Base-by-base conservation (phyloP, 495 filamentous ascomycete species). In the Hypoxylon rickii region DNA sequence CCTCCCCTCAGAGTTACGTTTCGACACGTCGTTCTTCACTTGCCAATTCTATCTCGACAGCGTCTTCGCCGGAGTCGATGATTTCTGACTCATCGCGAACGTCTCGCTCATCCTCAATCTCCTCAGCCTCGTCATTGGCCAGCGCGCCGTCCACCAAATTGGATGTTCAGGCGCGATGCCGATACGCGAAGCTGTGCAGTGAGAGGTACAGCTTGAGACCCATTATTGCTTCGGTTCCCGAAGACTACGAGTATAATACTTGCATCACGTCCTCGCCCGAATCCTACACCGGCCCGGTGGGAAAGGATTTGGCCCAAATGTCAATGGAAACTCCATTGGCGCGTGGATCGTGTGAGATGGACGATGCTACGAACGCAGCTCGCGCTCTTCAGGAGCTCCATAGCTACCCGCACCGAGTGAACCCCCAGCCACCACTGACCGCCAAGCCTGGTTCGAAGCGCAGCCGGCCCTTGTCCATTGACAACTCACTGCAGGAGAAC, bases 41-140 rank as follows among this genome's bases (percentile, higher is more conserved):
- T 55, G 88, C 89, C 66, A 88, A 84, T 64, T 86, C 89, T 5
- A 79, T 84, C 55, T 94, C 90, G 2, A 86, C 84, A 21, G 79
- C 83, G 33, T 95, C 90, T 44, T 95, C 90, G 29, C 91, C 91
- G 36, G 91, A 96, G 61, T 95, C 90, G 50, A 92, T 94, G 89
- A 75, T 95, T 18, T 94, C 89, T 40, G 91, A 95, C 71, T 84
- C 78, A 40, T 92, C 88, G 32, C 83, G 81, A 55, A 81, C 85
- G 51, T 90, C 87, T 59, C 80, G 86, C 50, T 89, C 86, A 31
- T 90, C 86, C 59, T 89, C 87, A 1, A 83, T 88, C 70, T 89
- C 86, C 13, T 88, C 85, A 58, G 85, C 76, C 67, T 85, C 87
- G 37, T 89, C 85, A 44, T 76, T 79, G 56, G 76, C 78, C 59